Evolutionary conservation across 805 yeast genomes (phyloP), one percentile per base, ranked within the genome.

Genomic region (Schwanniomyces vanrijiae): DNA sequence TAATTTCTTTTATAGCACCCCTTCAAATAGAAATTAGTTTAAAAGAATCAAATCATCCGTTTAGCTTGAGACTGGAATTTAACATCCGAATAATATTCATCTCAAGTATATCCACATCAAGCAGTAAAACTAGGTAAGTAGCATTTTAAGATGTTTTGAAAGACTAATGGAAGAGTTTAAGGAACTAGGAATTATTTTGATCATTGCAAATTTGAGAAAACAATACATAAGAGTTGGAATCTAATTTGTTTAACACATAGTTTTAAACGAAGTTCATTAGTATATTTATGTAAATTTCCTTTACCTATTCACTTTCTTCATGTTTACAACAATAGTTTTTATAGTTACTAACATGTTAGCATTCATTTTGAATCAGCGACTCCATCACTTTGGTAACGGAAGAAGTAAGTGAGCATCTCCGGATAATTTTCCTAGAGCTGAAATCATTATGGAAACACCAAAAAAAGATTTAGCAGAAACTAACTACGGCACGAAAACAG

Each of bases 401-500:
- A 16, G 16, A 31, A 31, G 35, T 10, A 31, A 31, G 19, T 20
- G 20, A 31, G 35, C 35, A 31, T 4, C 2, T 7, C 35, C 35
- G 35, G 35, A 14, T 31, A 31, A 31, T 31, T 14, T 31, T 31
- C 16, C 10, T 31, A 31, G 35, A 19, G 16, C 35, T 18, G 24
- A 18, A 6, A 9, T 11, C 29, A 11, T 21, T 19, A 37, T 37
- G 39, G 24, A 37, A 19, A 5, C 39, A 9, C 39, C 22, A 37
- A 37, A 20, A 37, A 37, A 19, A 37, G 39, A 37, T 13, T 20
- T 20, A 16, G 16, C 16, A 14, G 48, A 41, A n/a, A 48, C 58
- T 37, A 59, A 61, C 43, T 71, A 64, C 48, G 78, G 78, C 22
- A 63, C 73, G 34, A 71, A 71, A 50, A 73, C 78, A 1, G 63